Conservation (phyloP, 2,329 filamentous ascomycete species). For the Phaeomoniella chlamydospora region DNA sequence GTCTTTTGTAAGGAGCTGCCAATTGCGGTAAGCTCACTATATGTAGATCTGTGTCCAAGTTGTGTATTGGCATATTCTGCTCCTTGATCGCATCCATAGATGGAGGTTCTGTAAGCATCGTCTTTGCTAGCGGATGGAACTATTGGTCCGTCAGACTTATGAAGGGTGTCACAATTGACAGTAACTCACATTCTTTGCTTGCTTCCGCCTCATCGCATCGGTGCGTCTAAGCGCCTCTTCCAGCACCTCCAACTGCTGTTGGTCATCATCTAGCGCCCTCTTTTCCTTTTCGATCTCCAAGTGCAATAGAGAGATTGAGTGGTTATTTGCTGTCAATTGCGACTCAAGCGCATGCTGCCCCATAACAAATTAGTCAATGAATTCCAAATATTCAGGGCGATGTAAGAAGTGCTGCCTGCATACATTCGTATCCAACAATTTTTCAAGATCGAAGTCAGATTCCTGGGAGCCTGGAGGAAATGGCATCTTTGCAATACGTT, state of each 20-base stretch:
- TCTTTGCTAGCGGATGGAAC: neutral
- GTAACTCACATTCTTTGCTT: slow-evolving; percentile 2
- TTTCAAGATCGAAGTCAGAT: slow-evolving; percentile 4
- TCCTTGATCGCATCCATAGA: neutral
- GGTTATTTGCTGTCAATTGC: slow-evolving; percentile 3
- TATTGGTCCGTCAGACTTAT: neutral
- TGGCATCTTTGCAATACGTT: slow-evolving; percentile 3
- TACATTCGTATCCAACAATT: slow-evolving; percentile 2
- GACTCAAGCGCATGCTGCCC: slow-evolving; percentile 2
- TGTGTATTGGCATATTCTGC: neutral
- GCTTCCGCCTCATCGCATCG: slow-evolving; percentile 2
- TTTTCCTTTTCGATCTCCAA: slow-evolving; percentile 5
- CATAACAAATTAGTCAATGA: neutral
- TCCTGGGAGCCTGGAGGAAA: slow-evolving; percentile 4
- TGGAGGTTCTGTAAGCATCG: neutral
- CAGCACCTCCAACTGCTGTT: slow-evolving; percentile 3
- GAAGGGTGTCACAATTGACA: neutral
- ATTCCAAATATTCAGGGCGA: neutral
- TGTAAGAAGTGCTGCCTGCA: no score
- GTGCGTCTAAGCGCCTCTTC: slow-evolving; percentile 3
- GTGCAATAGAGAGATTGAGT: slow-evolving; percentile 4
- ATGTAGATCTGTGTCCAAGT: neutral
- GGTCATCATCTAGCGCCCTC: slow-evolving; percentile 2
- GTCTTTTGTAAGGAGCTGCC: neutral
- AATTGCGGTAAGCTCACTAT: neutral